phyloP scores from a whole-genome alignment of 495 filamentous ascomycete species.

The Neurospora africana region DNA sequence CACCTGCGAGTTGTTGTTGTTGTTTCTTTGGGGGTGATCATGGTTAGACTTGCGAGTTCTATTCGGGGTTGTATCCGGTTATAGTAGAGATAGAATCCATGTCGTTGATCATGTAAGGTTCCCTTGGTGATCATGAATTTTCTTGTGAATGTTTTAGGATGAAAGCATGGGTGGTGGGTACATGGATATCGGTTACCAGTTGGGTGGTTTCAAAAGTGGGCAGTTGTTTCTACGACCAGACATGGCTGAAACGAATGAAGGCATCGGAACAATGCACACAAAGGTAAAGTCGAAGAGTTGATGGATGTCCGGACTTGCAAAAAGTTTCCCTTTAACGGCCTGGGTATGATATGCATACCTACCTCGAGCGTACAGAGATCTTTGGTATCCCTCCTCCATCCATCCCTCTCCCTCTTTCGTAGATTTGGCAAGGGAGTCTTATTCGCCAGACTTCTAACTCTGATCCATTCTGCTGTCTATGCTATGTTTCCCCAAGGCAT shows the following conservation, averaged over 20 bases:
- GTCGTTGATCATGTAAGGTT: background rate
- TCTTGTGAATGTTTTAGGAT: background rate
- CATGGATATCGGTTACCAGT: background rate
- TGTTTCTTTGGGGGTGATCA: background rate
- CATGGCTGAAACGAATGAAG: background rate
- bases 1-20: background rate
- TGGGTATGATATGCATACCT: background rate
- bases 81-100: background rate
- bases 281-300: background rate
- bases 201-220: background rate
- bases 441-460: background rate
- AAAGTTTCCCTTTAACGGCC: background rate
- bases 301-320: background rate
- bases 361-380: too few relatives aligned
- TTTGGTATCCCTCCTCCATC: background rate
- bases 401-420: background rate
- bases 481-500: background rate
- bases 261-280: background rate
- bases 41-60: background rate
- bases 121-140: background rate
- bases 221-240: background rate
- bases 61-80: background rate
- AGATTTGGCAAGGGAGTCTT: background rate
- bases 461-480: background rate
- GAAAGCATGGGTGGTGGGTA: background rate